A percentile compares a stretch with the other conserved stretches of the same genome.
Evolutionary conservation across 306 rosid species (phyloP).

Genomic region (Herpetospermum pedunculosum): DNA sequence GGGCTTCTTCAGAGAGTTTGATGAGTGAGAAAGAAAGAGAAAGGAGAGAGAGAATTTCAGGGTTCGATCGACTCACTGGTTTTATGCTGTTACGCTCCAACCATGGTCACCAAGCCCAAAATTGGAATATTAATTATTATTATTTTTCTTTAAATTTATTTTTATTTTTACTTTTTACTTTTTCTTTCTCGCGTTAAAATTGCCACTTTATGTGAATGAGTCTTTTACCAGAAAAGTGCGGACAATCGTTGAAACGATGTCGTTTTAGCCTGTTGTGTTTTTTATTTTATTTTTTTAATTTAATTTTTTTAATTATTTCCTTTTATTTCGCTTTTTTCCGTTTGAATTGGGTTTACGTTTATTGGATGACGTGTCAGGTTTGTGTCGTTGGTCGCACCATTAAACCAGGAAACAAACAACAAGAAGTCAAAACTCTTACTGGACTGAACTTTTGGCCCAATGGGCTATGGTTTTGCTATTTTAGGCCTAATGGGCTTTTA

Average conservation of each 20-base stretch:
- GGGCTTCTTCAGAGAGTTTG: conserved; percentile 25
- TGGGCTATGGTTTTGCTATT: background rate
- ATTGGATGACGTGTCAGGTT: background rate
- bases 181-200: background rate
- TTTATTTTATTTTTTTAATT: background rate
- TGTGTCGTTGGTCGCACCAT: background rate
- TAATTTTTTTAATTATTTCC: background rate
- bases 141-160: too few relatives aligned
- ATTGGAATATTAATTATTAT: conserved; percentile 4
- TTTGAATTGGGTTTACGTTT: background rate
- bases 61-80: background rate
- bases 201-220: background rate
- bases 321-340: background rate
- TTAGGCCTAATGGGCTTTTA: background rate
- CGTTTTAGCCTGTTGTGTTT: background rate
- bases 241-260: background rate
- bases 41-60: background rate
- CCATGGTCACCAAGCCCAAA: conserved; percentile 13
- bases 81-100: conserved; percentile 16
- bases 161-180: background rate
- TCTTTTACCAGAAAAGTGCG: conserved; percentile 1
- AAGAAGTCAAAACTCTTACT: background rate
- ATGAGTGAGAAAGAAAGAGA: conserved; percentile 6
- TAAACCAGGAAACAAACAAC: conserved; percentile 1
- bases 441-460: background rate